Evolutionary conservation across 768 basidiomycete genomes (phyloP), one percentile per base, ranked within the genome.

Genomic region (Cystofilobasidium bisporidii): DNA sequence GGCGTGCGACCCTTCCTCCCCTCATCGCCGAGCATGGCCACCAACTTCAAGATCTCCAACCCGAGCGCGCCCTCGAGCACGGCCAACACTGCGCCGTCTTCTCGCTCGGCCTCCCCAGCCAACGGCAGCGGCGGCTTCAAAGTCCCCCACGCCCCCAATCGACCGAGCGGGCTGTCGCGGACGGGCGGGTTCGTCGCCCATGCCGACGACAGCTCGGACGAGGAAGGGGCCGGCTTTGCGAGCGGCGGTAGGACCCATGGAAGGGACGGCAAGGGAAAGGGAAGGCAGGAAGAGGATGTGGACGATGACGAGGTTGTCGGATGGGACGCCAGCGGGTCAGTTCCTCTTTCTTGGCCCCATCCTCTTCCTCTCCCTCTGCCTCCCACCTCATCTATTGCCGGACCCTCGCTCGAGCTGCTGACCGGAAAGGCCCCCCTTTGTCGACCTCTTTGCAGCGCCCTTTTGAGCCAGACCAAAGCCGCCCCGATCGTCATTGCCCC

Each of bases 401-500:
- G 36, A 17, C 11, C 20, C 6, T 36, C 36, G 36, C 36, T 36
- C 6, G 6, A 6, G 36, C 36, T 36, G 6, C 36, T 36, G 36
- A 5, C 36, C 12, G 6, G 6, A 36, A 5, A 12, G 6, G 36
- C 36, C 36, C 20, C 26, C 2, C 33, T 24, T 36, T n/a, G 41
- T 20, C n/a, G 18, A 18, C 43, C 33, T 18, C 43, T 15, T 22
- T 18, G 30, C 12, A 50, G 28, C 2, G 22, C 61, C 55, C 2
- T 63, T 30, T 0, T 68, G 47, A 53, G 22, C 32, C 65, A 53
- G 40, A 22, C 40, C 17, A 15, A 36, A 43, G 33, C 63, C 17
- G 32, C 57, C 5, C 88, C 88, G 0, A 82, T 96, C 12, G 85
- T 96, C 43, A 98, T 99, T 55, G 86, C 93, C 20, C 81, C 90